These are phyloP conservation scores for Candida freyschussii DNA, from an alignment of 1,139 yeast species.

Conservation along the genomic window DNA sequence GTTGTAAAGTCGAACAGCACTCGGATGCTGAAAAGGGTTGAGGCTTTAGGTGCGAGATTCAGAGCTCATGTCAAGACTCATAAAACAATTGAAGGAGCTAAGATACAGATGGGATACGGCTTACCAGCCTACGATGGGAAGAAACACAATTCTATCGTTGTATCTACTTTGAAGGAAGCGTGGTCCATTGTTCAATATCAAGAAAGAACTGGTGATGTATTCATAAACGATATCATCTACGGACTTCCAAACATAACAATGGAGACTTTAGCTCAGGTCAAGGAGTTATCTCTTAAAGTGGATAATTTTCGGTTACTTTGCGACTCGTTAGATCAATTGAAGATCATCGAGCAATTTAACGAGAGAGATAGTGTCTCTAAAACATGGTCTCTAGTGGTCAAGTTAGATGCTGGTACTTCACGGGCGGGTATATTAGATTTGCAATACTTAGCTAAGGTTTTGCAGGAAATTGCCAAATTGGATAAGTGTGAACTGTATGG, in stretches of 20 bases:
- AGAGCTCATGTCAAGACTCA: conserved; percentile 78
- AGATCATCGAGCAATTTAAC: conserved; percentile 38
- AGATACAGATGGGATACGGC: conserved; percentile 40
- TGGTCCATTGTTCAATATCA: conserved; percentile 47
- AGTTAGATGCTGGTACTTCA: conserved; percentile 56
- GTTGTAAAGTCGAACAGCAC: conserved; percentile 35
- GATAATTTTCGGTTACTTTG: conserved; percentile 52
- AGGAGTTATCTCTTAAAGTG: conserved; percentile 38
- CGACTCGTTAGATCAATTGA: conserved; percentile 56
- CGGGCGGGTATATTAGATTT: conserved; percentile 54
- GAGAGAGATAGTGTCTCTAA: conserved; percentile 22
- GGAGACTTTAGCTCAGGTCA: conserved; percentile 46
- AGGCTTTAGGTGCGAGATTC: conserved; percentile 30
- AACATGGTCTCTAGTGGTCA: conserved; percentile 54
- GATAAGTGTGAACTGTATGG: conserved; percentile 49
- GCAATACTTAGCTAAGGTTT: conserved; percentile 28
- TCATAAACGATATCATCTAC: conserved; percentile 56
- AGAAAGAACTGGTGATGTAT: conserved; percentile 33
- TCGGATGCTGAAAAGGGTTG: conserved; percentile 34
- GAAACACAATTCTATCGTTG: conserved; percentile 49
- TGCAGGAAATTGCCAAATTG: conserved; percentile 25
- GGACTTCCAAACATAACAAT: conserved; percentile 64
- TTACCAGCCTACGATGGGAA: conserved; percentile 34
- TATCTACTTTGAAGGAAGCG: conserved; percentile 67
- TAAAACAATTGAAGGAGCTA: conserved; percentile 48